phyloP scores from a whole-genome alignment of 2,329 filamentous ascomycete species.

The Colletotrichum sp. region DNA sequence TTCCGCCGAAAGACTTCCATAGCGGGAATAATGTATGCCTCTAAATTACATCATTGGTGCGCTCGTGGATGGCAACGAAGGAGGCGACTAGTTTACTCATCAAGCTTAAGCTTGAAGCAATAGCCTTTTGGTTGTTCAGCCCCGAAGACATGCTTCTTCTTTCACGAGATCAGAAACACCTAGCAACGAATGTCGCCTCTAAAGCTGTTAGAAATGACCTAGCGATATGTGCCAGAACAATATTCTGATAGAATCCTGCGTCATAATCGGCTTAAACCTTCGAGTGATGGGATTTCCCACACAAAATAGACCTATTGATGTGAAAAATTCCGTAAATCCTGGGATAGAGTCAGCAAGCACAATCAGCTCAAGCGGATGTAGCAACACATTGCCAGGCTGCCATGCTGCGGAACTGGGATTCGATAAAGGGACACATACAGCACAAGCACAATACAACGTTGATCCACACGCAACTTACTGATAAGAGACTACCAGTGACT shows the following conservation, averaged over 20 bases:
- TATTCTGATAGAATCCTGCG: neutral
- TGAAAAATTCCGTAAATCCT: neutral
- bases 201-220: neutral
- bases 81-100: neutral
- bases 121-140: neutral
- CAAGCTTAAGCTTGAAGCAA: neutral
- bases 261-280: neutral
- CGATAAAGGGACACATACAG: neutral
- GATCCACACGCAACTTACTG: neutral
- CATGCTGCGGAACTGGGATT: neutral
- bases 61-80: neutral
- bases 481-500: neutral
- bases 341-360: neutral
- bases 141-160: neutral
- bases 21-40: neutral
- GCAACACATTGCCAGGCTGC: neutral
- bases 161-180: neutral
- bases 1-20: neutral
- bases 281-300: neutral
- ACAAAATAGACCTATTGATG: fast-evolving
- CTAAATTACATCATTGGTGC: neutral
- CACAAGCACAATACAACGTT: neutral
- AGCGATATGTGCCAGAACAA: neutral
- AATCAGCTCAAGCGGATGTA: neutral
- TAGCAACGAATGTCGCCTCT: neutral